A percentile compares a stretch with the other conserved stretches of the same genome.
Conservation (phyloP, 805 yeast species). For the Hermanozyma aechmeae region DNA sequence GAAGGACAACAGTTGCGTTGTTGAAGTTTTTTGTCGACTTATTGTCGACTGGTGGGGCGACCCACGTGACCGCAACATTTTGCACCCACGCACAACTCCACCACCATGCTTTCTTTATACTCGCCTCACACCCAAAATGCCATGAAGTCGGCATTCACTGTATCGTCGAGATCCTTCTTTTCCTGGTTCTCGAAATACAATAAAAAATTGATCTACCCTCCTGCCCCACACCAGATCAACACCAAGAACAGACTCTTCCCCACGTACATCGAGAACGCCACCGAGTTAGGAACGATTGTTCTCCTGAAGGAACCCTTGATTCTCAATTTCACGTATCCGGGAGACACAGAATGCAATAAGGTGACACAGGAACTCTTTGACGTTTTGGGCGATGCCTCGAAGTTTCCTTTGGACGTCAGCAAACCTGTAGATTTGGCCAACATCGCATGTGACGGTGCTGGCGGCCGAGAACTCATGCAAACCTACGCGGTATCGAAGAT, state of each 20-base stretch:
- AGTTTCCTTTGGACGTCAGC: conserved; percentile 24
- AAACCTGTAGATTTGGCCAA: conserved; percentile 54
- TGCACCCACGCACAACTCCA: too few relatives aligned
- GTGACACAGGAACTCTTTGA: conserved; percentile 54
- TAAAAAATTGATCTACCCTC: conserved; percentile 30
- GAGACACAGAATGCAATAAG: conserved; percentile 52
- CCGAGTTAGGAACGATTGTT: conserved; percentile 50
- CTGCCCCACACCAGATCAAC: conserved; percentile 23
- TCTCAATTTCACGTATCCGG: conserved; percentile 62
- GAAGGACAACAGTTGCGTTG: too few relatives aligned
- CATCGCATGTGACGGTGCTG: conserved; percentile 60
- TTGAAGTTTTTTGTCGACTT: too few relatives aligned
- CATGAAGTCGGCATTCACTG: too few relatives aligned
- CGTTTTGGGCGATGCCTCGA: conserved; percentile 11
- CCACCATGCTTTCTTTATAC: too few relatives aligned
- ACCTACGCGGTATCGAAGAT: conserved; percentile 47
- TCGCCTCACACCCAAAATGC: too few relatives aligned
- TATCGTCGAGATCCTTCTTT: too few relatives aligned
- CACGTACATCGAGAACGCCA: conserved; percentile 39
- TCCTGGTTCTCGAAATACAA: conserved; percentile 10
- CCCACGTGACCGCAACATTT: too few relatives aligned
- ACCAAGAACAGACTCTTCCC: conserved; percentile 32
- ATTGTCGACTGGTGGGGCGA: too few relatives aligned
- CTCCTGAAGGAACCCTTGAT: conserved; percentile 52
- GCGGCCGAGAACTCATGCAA: conserved; percentile 46